Percentiles rank a stretch among this genome's conserved stretches.
Conservation (phyloP, 1,284 basidiomycete species). For the Lentinula novae-zelandiae region DNA sequence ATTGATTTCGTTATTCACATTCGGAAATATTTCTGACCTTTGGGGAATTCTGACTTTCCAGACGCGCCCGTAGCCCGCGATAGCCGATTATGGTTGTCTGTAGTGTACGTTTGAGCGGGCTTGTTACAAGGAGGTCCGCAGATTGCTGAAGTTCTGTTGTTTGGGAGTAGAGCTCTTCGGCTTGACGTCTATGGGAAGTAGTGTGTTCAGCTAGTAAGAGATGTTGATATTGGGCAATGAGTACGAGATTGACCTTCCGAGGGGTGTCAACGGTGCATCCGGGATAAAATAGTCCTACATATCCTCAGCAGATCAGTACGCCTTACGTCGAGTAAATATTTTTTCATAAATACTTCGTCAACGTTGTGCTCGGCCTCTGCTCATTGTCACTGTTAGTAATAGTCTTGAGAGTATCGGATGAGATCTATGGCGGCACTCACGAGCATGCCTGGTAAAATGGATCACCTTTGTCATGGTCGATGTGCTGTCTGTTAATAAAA, state of each 20-base stretch:
- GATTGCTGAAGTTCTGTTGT: conserved; percentile 22
- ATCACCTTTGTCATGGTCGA: not conserved
- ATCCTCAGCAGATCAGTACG: not conserved
- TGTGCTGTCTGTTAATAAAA: too few species aligned
- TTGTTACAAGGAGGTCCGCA: conserved; percentile 29
- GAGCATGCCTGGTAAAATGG: conserved; percentile 7
- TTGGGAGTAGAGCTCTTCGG: conserved; percentile 1
- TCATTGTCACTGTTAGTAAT: not conserved
- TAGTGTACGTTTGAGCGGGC: conserved; percentile 28
- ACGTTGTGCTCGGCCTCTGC: conserved; percentile 10
- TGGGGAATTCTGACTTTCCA: conserved; percentile 26
- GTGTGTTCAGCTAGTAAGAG: too few species aligned
- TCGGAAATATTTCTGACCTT: not conserved
- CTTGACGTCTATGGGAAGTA: not conserved
- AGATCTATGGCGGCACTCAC: not conserved
- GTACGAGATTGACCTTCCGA: conserved; percentile 1
- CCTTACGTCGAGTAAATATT: not conserved
- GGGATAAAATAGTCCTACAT: conserved; percentile 6
- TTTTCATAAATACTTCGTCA: not conserved
- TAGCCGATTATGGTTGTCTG: conserved; percentile 30
- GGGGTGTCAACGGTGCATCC: conserved; percentile 5
- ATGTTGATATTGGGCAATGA: not conserved
- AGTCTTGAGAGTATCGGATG: not conserved
- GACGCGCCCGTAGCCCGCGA: conserved; percentile 21
- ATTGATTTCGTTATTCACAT: not conserved